Evolutionary conservation across 768 basidiomycete species (phyloP), one percentile per base, ranked within the genome.

Genomic region (Xerocomus brunneocitrinus): DNA sequence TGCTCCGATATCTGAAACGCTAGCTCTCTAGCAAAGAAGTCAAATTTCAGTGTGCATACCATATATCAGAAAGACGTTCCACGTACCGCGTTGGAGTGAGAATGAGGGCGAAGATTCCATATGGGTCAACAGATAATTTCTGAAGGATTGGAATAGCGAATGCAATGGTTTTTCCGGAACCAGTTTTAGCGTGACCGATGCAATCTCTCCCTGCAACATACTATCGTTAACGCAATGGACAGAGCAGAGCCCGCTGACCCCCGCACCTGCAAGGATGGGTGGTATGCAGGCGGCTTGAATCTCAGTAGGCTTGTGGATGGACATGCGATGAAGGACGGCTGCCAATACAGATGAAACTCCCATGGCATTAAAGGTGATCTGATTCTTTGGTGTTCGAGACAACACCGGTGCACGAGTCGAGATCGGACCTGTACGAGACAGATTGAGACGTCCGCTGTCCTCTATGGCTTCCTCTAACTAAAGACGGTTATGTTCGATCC

Each of bases 1-100:
- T 99, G 97, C 58, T 98, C 95, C 2, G 94, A 82, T 47, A 99
- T 93, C 66, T 99, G 97, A 65, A 98, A 98, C 0, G 97, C 97
- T 19, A 99, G 77, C 65, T 99, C 97, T 58, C 95, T 98, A 60
- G 16, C 8, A 6, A 30, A 46, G 19, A 19, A 19, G 19, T 53
- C 12, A 30, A 34, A 46, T 13, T 13, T 50, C 30, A 55, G 50
- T 46, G n/a, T 27, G 6, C 28, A 46, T 14, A 22, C n/a, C 16
- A 45, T 13, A 30, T 53, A 22, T 38, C 12, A 52, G 6, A 50
- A 40, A 22, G 36, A 34, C 7, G 12, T 35, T 36, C 31, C 43
- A 61, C 78, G 47, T 61, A 95, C 95, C 95, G 81, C 8, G 97
- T 98, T 2, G 97, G 97, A 14, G 97, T 98, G 22, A 99, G 74